A percentile compares a stretch with the other conserved stretches of the same genome.
These are phyloP conservation scores for Microbotryum lychnidis-dioicae DNA, from an alignment of 1,284 basidiomycete species.

Conservation along the genomic window DNA sequence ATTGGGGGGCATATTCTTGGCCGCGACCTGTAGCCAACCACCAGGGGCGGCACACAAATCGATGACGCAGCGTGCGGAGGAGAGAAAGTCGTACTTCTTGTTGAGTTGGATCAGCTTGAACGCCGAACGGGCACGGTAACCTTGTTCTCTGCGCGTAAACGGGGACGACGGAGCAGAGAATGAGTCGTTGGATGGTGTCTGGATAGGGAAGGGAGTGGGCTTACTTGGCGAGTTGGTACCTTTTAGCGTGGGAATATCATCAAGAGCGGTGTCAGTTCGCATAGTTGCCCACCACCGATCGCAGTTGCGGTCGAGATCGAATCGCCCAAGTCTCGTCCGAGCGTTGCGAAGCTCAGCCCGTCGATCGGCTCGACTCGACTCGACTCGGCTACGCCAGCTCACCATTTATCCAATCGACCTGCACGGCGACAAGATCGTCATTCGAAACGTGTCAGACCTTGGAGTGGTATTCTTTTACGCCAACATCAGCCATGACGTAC, in stretches of 20 bases:
- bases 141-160: slow-evolving; percentile 62
- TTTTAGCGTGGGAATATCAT: neutral
- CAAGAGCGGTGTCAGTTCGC: neutral
- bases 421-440: neutral
- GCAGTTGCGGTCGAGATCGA: too few relatives aligned
- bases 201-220: slow-evolving; percentile 32
- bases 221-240: slow-evolving; percentile 81
- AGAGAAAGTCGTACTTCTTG: slow-evolving; percentile 92
- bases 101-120: slow-evolving; percentile 99
- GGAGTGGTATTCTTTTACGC: too few relatives aligned
- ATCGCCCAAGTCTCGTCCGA: too few relatives aligned
- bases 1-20: slow-evolving; percentile 77
- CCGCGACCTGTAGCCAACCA: slow-evolving; percentile 97
- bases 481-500: neutral
- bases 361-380: too few relatives aligned
- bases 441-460: neutral
- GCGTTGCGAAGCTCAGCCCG: too few relatives aligned
- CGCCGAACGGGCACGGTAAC: slow-evolving; percentile 96
- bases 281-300: too few relatives aligned
- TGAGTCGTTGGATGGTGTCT: slow-evolving; percentile 5
- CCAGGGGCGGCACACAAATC: slow-evolving; percentile 98
- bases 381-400: neutral
- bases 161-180: neutral
- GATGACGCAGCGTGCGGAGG: slow-evolving; percentile 81
- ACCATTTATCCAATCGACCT: slow-evolving; percentile 85